Conservation (phyloP, 805 yeast genomes). For the Ogataea thermomethanolica region DNA sequence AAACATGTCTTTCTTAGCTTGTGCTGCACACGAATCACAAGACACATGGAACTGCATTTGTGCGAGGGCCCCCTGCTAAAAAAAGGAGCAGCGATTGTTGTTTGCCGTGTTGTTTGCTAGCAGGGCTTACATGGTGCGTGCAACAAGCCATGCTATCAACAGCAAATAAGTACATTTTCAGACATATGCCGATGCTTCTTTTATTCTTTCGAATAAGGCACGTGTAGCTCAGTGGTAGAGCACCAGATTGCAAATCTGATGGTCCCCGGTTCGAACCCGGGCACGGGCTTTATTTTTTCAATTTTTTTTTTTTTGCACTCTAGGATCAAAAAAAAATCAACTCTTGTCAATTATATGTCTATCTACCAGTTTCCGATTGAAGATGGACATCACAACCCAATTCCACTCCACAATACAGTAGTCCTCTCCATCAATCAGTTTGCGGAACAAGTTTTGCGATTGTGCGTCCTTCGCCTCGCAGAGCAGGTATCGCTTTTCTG, state of each 20-base stretch:
- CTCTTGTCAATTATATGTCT: conserved; percentile 19
- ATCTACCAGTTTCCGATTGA: conserved; percentile 38
- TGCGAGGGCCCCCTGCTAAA: too few species aligned
- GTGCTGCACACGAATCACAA: too few species aligned
- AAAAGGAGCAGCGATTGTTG: too few species aligned
- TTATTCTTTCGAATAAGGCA: conserved; percentile 12
- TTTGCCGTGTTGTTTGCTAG: too few species aligned
- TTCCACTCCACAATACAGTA: conserved; percentile 55
- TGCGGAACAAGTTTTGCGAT: conserved; percentile 29
- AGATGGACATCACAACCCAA: conserved; percentile 57
- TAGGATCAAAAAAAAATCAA: background rate
- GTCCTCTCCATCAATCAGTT: conserved; percentile 19
- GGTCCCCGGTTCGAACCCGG: conserved; percentile 98
- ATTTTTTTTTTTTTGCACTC: background rate
- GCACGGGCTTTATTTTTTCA: conserved; percentile 57
- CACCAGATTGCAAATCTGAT: conserved; percentile 98
- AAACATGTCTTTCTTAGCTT: too few species aligned
- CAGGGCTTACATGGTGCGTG: too few species aligned
- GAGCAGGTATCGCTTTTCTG: conserved; percentile 24
- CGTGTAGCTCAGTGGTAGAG: conserved; percentile 95
- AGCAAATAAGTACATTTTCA: background rate
- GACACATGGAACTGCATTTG: too few species aligned
- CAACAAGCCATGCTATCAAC: too few species aligned
- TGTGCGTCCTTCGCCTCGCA: conserved; percentile 31
- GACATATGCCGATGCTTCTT: background rate